Evolutionary conservation across 2,329 filamentous ascomycete genomes (phyloP).

Genomic region (Colletotrichum noveboracense): DNA sequence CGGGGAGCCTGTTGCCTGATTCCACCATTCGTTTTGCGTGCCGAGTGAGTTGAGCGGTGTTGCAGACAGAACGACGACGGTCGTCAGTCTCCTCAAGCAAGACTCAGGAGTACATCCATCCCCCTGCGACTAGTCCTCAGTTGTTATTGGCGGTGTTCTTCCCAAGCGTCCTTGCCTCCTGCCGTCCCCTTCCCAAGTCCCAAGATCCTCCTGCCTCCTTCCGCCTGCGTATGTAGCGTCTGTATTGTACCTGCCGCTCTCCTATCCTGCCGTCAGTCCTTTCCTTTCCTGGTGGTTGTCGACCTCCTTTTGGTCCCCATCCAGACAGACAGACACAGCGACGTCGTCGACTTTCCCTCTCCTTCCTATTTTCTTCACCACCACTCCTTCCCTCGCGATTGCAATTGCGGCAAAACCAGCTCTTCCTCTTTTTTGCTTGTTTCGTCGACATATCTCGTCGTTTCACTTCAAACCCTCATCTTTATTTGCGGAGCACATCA

Average conservation of each 20-base stretch:
- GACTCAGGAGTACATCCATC: neutral
- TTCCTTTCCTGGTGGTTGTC: neutral
- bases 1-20: neutral
- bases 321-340: neutral
- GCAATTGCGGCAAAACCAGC: neutral
- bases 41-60: neutral
- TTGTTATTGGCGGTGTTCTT: neutral
- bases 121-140: neutral
- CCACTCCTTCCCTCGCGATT: neutral
- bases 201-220: neutral
- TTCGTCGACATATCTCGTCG: neutral
- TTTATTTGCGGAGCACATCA: neutral
- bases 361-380: neutral
- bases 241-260: neutral
- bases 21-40: neutral
- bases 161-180: neutral
- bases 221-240: neutral
- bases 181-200: neutral
- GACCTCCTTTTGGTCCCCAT: constrained; percentile 8
- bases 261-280: neutral
- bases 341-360: neutral
- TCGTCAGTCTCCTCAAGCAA: neutral
- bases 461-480: neutral
- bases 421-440: neutral
- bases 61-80: neutral